Evolutionary conservation across 108 stramenopile species (phyloP).

Genomic region (Conticribra guillardii): DNA sequence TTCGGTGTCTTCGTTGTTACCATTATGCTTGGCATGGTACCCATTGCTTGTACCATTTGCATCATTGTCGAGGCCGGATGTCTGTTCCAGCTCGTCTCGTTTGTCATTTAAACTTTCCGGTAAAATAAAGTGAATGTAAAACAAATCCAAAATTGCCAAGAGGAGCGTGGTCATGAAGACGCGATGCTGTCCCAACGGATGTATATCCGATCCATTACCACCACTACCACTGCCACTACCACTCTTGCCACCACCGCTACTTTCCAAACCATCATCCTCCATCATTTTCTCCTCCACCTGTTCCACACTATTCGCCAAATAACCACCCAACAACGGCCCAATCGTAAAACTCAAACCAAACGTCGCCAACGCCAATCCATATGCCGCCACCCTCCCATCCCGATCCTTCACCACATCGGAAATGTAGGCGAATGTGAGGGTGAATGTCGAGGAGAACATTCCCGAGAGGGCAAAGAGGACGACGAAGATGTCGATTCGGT

Average conservation of each 20-base stretch:
- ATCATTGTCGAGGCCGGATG: no score
- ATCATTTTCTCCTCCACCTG: conserved; percentile 36
- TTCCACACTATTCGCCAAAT: conserved; percentile 66
- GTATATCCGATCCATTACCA: conserved; percentile 21
- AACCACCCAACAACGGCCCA: conserved; percentile 96
- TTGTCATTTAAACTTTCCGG: conserved; percentile 66
- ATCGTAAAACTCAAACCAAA: conserved; percentile 95
- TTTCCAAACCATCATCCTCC: conserved; percentile 41
- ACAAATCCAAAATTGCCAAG: conserved; percentile 71
- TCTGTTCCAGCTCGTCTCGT: conserved; percentile 10
- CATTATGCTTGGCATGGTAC: not conserved
- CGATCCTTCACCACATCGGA: conserved; percentile 85
- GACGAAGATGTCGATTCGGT: conserved; percentile 67
- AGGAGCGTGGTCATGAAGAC: conserved; percentile 70
- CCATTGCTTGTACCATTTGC: no score
- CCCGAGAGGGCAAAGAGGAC: conserved; percentile 82
- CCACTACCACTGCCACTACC: conserved; percentile 6
- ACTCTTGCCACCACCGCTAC: not conserved
- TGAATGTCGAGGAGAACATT: conserved; percentile 95
- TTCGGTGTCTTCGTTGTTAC: conserved; percentile 1
- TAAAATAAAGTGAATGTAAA: conserved; percentile 78
- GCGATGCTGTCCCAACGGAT: conserved; percentile 57
- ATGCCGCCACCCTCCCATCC: conserved; percentile 90
- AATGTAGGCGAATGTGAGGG: conserved; percentile 97
- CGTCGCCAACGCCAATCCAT: conserved; percentile 96